phyloP scores from a whole-genome alignment of 371 early-diverging fungal species.

The Apophysomyces trapeziformis region DNA sequence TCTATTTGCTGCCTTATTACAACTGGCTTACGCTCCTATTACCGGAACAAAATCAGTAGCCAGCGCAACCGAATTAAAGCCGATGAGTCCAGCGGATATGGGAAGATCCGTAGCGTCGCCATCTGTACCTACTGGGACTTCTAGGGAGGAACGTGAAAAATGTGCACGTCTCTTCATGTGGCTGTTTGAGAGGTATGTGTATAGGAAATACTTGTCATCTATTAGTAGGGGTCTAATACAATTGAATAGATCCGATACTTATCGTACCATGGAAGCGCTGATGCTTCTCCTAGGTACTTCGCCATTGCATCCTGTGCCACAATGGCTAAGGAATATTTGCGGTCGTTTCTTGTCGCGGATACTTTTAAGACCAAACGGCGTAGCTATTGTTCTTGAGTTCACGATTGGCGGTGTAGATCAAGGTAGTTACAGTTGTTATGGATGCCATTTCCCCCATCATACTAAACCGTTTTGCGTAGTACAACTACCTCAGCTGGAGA shows the following conservation, averaged over 20 bases:
- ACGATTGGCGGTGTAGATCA: slow-evolving; percentile 59
- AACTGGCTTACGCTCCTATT: slow-evolving; percentile 68
- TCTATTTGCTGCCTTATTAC: slow-evolving; percentile 67
- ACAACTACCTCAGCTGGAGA: slow-evolving; percentile 64
- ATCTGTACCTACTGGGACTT: slow-evolving; percentile 13
- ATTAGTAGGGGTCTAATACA: background rate
- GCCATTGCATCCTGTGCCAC: slow-evolving; percentile 57
- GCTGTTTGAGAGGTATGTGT: slow-evolving; percentile 40
- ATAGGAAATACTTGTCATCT: background rate
- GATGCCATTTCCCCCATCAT: background rate
- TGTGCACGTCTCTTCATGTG: slow-evolving; percentile 51
- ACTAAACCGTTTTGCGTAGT: slow-evolving; percentile 31
- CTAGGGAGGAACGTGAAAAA: slow-evolving; percentile 51
- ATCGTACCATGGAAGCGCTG: slow-evolving; percentile 66
- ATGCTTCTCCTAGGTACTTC: slow-evolving; percentile 63
- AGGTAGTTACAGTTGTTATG: slow-evolving; percentile 20
- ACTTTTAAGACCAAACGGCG: slow-evolving; percentile 65
- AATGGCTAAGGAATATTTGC: slow-evolving; percentile 68
- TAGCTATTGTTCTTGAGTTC: slow-evolving; percentile 65
- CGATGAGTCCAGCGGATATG: slow-evolving; percentile 21
- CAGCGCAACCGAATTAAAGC: slow-evolving; percentile 10
- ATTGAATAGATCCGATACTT: slow-evolving; percentile 47
- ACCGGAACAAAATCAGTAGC: slow-evolving; percentile 24
- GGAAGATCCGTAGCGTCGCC: background rate
- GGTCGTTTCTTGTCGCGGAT: slow-evolving; percentile 69